phyloP scores from a whole-genome alignment of 2,329 filamentous ascomycete species.

The Cercospora sp. region DNA sequence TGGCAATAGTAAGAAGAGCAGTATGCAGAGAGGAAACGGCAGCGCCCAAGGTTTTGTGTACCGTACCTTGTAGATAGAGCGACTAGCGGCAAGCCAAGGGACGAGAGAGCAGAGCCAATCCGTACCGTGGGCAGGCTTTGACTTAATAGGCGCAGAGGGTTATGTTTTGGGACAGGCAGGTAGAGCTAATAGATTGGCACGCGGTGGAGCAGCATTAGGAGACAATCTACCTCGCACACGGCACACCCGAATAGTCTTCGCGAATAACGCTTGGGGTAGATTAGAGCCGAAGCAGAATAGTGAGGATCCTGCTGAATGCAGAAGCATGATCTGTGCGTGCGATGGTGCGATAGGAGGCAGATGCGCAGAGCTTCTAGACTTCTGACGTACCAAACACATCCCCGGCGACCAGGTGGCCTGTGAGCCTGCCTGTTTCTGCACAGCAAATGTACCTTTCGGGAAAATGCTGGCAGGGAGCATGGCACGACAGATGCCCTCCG shows the following conservation, averaged over 20 bases:
- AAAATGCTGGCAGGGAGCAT: slow-evolving; percentile 3
- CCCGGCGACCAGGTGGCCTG: slow-evolving; percentile 13
- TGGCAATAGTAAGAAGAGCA: background rate
- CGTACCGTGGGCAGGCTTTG: slow-evolving; percentile 12
- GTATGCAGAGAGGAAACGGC: background rate
- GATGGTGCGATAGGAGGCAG: slow-evolving; percentile 13
- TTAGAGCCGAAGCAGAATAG: slow-evolving; percentile 14
- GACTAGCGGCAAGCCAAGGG: slow-evolving; percentile 7
- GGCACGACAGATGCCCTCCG: background rate
- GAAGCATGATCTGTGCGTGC: slow-evolving; percentile 12
- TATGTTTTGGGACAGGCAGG: slow-evolving; percentile 19
- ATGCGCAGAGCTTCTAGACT: slow-evolving; percentile 13
- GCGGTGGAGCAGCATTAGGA: slow-evolving; percentile 19
- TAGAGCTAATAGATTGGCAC: slow-evolving; percentile 22
- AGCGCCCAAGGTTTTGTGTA: slow-evolving; percentile 5
- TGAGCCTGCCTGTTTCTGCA: slow-evolving; percentile 13
- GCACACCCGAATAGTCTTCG: slow-evolving; percentile 11
- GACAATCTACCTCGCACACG: slow-evolving; percentile 14
- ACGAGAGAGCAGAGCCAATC: background rate
- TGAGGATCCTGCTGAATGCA: slow-evolving; percentile 12
- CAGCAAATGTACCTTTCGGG: slow-evolving; percentile 1
- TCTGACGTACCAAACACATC: slow-evolving; percentile 7
- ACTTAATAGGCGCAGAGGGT: slow-evolving; percentile 20
- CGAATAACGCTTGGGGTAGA: slow-evolving; percentile 10
- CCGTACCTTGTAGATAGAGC: background rate